Evolutionary conservation across 495 filamentous ascomycete species (phyloP), one percentile per base, ranked within the genome.

Genomic region (Podospora appendiculata): DNA sequence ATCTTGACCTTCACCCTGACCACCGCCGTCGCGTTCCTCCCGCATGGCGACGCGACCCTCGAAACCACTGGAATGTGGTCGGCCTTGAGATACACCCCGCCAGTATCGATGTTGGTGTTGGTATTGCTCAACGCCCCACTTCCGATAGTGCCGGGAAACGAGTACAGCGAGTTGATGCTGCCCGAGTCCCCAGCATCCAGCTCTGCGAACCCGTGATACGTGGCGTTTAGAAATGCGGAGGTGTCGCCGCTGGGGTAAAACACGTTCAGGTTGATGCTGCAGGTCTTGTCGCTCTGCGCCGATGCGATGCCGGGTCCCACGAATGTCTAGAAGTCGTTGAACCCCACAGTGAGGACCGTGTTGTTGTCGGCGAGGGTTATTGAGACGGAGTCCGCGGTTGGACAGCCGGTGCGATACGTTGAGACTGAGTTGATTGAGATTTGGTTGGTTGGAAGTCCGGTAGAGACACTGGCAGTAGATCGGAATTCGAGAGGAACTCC

Each of bases 191-290:
- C 70, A 2, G 45, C 13, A 34, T 76, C 72, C 40, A 77, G 58
- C 55, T 71, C 64, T 1, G 70, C 75, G 36, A 63, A 78, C 34
- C 75, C 75, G 60, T 73, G 72, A 64, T 78, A 77, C 8, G 69
- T 72, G 25, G 66, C 70, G 47, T 73, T 63, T 32, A 74, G 60
- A 19, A 78, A 57, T 33, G 74, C 67, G 55, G 69, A 77, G 50
- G 73, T 70, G 69, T 75, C 79, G 10, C 75, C 76, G 25, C 65
- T 67, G 5, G 76, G 75, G 59, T 77, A 78, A 51, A 72, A 63
- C 49, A 79, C 63, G 56, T 69, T 70, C 47, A 79, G 50, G 54
- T 74, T 70, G 49, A 79, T 60, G 55, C 75, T 66, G 68, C 76
- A 79, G 63, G 73, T 70, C 70, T 78, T 79, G 59, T 35, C 49